Conservation (phyloP, 1,284 basidiomycete species). For the Apiotrichum porosum region DNA sequence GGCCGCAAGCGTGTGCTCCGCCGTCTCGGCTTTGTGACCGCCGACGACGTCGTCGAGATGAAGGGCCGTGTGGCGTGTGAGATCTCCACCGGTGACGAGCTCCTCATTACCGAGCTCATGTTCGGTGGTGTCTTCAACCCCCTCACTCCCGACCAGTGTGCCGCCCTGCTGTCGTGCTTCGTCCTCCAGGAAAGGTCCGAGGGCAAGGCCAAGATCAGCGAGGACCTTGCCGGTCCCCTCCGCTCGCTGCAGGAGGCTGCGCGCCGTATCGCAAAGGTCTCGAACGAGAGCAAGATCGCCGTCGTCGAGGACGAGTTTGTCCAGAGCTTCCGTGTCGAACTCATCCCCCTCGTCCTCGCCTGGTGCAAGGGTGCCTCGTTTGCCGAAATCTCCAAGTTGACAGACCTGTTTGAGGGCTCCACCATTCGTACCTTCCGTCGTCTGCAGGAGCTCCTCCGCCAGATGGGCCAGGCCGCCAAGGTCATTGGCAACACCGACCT, state of each 20-base stretch:
- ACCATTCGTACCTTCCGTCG: conserved; percentile 91
- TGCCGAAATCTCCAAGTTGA: conserved; percentile 88
- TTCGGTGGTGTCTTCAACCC: conserved; percentile 96
- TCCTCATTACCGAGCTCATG: conserved; percentile 92
- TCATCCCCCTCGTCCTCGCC: conserved; percentile 94
- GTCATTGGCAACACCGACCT: conserved; percentile 94
- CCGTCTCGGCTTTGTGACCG: conserved; percentile 81
- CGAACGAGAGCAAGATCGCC: conserved; percentile 83
- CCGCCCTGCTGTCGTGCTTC: conserved; percentile 89
- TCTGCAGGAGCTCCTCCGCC: conserved; percentile 86
- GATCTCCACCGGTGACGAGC: conserved; percentile 94
- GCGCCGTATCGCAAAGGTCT: conserved; percentile 88
- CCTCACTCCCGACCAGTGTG: conserved; percentile 84
- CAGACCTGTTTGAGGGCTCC: conserved; percentile 94
- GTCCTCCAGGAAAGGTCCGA: conserved; percentile 98
- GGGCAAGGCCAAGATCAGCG: conserved; percentile 76
- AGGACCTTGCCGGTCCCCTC: conserved; percentile 86
- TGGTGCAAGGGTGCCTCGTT: conserved; percentile 99
- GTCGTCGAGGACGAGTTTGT: conserved; percentile 95
- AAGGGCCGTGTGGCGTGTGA: conserved; percentile 98
- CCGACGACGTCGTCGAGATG: conserved; percentile 91
- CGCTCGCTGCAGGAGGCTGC: conserved; percentile 94
- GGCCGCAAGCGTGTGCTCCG: conserved; percentile 89
- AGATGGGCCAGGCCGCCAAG: conserved; percentile 91
- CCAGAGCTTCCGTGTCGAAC: conserved; percentile 92